These are phyloP conservation scores for Periconia sp. DNA, from an alignment of 2,329 filamentous ascomycete species.

Conservation along the genomic window DNA sequence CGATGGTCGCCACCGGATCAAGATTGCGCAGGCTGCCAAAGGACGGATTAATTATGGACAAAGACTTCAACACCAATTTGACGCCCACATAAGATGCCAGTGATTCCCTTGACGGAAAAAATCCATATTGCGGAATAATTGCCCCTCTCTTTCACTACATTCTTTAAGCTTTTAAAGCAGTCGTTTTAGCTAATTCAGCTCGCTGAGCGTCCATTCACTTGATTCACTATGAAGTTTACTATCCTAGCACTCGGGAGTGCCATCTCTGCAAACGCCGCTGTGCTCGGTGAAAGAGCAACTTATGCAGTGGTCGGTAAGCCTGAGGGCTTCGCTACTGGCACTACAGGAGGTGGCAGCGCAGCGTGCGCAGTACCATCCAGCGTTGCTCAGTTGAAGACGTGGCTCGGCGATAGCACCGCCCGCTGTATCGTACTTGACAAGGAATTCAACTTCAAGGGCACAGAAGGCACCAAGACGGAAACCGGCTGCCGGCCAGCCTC, in stretches of 20 bases:
- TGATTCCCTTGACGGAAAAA: background rate
- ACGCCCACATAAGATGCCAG: conserved; percentile 5
- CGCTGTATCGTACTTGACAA: conserved; percentile 66
- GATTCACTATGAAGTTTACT: conserved; percentile 28
- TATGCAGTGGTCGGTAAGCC: conserved; percentile 43
- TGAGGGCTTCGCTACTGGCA: conserved; percentile 59
- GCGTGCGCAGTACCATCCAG: conserved; percentile 60
- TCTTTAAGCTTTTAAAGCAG: background rate
- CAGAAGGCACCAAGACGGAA: conserved; percentile 56
- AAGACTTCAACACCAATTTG: background rate
- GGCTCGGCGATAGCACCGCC: conserved; percentile 60
- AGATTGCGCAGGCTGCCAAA: background rate
- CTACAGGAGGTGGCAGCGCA: conserved; percentile 66
- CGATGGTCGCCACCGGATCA: conserved; percentile 5
- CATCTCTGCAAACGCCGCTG: conserved; percentile 21
- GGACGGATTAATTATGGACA: conserved; percentile 3
- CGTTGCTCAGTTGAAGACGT: conserved; percentile 63
- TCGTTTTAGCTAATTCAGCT: conserved; percentile 6
- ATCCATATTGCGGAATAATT: background rate
- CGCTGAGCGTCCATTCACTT: conserved; percentile 8
- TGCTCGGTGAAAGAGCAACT: conserved; percentile 22
- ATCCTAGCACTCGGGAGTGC: conserved; percentile 22
- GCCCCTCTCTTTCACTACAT: too few relatives aligned
- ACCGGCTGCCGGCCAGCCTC: conserved; percentile 62
- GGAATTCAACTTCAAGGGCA: conserved; percentile 61